These are phyloP conservation scores for Diaporthe humulicola DNA, from an alignment of 2,329 filamentous ascomycete species.

Conservation along the genomic window DNA sequence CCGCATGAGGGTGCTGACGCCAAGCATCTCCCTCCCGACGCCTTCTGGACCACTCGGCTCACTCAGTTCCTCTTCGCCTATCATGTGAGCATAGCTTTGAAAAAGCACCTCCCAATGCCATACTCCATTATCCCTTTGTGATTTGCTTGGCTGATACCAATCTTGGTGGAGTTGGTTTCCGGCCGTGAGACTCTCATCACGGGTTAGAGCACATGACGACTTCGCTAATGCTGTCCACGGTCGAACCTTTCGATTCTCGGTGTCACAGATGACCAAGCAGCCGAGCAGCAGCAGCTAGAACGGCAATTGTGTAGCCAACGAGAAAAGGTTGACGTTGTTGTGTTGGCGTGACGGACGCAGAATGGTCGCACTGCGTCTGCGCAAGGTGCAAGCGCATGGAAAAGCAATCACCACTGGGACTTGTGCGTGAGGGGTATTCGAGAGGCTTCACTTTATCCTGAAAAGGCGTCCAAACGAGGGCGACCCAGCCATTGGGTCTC, in stretches of 20 bases:
- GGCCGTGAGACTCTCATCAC: neutral
- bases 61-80: neutral
- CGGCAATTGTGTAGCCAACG: neutral
- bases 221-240: slow-evolving; percentile 21
- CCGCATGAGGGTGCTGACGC: neutral
- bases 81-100: neutral
- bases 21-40: neutral
- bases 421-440: neutral
- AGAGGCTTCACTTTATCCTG: neutral
- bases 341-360: neutral
- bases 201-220: slow-evolving; percentile 21
- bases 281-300: neutral
- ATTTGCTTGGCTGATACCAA: neutral
- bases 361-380: slow-evolving; percentile 35
- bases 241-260: neutral
- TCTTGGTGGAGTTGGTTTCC: neutral
- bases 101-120: fast-evolving
- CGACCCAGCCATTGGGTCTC: neutral
- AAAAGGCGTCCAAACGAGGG: neutral
- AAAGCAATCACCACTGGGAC: neutral
- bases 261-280: neutral
- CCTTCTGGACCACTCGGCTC: neutral
- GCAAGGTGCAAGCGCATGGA: neutral
- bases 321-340: neutral
- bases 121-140: neutral